phyloP scores from a whole-genome alignment of 805 yeast genomes.

The Zygosaccharomyces bailii region DNA sequence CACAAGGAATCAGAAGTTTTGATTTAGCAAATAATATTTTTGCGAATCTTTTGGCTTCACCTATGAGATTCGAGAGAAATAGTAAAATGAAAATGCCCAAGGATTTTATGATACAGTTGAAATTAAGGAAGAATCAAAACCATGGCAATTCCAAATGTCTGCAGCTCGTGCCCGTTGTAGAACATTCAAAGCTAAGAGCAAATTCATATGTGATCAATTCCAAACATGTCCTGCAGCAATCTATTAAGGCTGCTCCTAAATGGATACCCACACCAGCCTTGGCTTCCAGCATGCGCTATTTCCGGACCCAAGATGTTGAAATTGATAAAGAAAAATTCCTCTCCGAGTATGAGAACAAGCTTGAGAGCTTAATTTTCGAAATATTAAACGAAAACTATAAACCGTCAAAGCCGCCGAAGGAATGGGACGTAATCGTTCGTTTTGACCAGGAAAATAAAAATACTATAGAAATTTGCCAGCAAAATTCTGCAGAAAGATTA shows the following conservation, averaged over 20 bases:
- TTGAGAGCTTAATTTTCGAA: background rate
- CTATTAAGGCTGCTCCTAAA: constrained; percentile 8
- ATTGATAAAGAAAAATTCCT: constrained; percentile 9
- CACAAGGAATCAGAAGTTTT: constrained; percentile 9
- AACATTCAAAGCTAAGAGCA: constrained; percentile 11
- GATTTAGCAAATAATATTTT: constrained; percentile 36
- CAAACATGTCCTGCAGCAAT: constrained; percentile 1
- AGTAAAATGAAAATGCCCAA: constrained; percentile 40
- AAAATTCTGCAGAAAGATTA: background rate
- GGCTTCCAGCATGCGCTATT: constrained; percentile 11
- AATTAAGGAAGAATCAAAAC: constrained; percentile 20
- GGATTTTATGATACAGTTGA: constrained; percentile 38
- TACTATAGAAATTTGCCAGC: constrained; percentile 6
- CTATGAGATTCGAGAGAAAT: constrained; percentile 41
- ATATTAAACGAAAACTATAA: background rate
- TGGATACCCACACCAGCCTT: constrained; percentile 19
- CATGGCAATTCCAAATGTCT: constrained; percentile 11
- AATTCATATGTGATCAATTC: constrained; percentile 30
- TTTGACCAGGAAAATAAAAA: constrained; percentile 4
- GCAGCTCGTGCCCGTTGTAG: constrained; percentile 12
- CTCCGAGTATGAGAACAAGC: background rate
- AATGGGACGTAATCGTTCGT: constrained; percentile 13
- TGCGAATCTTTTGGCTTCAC: constrained; percentile 42
- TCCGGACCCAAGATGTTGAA: constrained; percentile 10
- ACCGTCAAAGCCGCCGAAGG: background rate